phyloP scores from a whole-genome alignment of 192 early-diverging fungal species.

The Chytriomyces confervae region DNA sequence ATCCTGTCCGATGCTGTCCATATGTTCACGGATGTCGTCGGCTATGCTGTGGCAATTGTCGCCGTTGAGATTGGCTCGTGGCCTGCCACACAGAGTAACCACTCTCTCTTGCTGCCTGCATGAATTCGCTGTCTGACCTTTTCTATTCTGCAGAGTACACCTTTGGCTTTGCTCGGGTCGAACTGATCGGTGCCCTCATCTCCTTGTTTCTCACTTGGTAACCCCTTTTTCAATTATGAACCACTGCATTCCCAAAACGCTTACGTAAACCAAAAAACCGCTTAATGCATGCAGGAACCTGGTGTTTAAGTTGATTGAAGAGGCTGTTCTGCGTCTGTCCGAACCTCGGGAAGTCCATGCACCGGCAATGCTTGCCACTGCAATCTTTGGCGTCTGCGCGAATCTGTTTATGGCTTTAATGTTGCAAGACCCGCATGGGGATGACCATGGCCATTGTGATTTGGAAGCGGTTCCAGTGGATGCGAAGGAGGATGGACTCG shows the following conservation, averaged over 20 bases:
- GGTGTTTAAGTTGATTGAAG: constrained; percentile 56
- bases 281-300: constrained; percentile 6
- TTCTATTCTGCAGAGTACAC: constrained; percentile 10
- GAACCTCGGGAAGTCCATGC: constrained; percentile 69
- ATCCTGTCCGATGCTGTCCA: constrained; percentile 88
- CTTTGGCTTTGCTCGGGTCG: constrained; percentile 76
- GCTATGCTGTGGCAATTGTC: constrained; percentile 35
- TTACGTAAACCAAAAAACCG: not conserved
- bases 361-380: constrained; percentile 69
- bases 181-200: constrained; percentile 73
- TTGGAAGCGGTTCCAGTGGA: not conserved
- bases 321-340: constrained; percentile 67
- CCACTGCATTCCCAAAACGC: not conserved
- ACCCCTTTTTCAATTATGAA: constrained; percentile 54
- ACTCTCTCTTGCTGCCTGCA: not conserved
- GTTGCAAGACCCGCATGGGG: constrained; percentile 33
- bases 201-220: constrained; percentile 77
- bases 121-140: constrained; percentile 2
- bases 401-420: constrained; percentile 64
- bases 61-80: constrained; percentile 30
- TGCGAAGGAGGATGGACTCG: not conserved
- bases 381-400: constrained; percentile 68
- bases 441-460: constrained; percentile 43
- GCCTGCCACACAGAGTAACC: constrained; percentile 19
- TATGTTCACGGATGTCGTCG: constrained; percentile 81